A percentile compares a stretch with the other conserved stretches of the same genome.
Conservation (phyloP, 2,329 filamentous ascomycete species). For the Diaporthe sp. region DNA sequence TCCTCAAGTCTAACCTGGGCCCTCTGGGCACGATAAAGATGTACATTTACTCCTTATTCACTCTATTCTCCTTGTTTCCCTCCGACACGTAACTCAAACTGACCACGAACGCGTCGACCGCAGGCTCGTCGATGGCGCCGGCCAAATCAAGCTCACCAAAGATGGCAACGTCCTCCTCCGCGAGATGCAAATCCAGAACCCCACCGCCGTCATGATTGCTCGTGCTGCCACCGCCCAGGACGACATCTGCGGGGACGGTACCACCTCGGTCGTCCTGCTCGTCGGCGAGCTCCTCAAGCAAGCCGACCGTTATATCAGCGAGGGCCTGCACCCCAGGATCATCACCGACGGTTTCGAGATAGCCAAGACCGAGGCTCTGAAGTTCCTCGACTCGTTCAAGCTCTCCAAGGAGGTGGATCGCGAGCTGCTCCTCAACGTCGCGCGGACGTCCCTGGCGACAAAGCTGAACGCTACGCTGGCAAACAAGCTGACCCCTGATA, state of each 20-base stretch:
- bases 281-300: conserved; percentile 98
- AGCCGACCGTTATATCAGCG: conserved; percentile 93
- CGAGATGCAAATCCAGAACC: conserved; percentile 97
- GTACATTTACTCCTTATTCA: conserved; percentile 57
- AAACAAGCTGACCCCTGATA: conserved; percentile 90
- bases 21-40: conserved; percentile 97
- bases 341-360: conserved; percentile 98
- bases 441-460: conserved; percentile 92
- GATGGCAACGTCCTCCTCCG: conserved; percentile 90
- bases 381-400: conserved; percentile 97
- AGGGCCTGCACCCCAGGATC: conserved; percentile 96
- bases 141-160: conserved; percentile 98
- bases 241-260: conserved; percentile 98
- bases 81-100: conserved; percentile 7
- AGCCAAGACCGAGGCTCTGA: conserved; percentile 91
- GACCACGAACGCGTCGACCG: conserved; percentile 34
- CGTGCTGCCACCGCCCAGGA: conserved; percentile 95
- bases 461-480: conserved; percentile 93
- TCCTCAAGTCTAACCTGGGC: conserved; percentile 95
- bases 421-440: conserved; percentile 92
- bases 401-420: conserved; percentile 88
- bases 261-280: conserved; percentile 93
- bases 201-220: conserved; percentile 89
- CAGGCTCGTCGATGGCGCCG: conserved; percentile 78
- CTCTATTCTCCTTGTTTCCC: not conserved